These are phyloP conservation scores for Saksenaea oblongispora DNA, from an alignment of 371 early-diverging fungal genomes.

Conservation along the genomic window DNA sequence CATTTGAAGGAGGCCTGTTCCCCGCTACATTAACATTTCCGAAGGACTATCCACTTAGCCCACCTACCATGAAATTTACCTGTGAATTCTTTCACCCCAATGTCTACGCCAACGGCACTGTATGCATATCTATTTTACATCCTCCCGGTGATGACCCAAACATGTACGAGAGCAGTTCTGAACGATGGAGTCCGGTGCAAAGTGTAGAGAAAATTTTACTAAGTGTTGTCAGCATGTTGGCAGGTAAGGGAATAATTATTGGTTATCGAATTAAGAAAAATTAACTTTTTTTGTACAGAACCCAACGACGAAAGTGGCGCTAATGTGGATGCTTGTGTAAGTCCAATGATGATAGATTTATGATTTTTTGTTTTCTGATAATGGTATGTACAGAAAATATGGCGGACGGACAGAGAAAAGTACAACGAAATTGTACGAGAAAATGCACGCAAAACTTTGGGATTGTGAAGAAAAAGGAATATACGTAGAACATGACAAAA, in stretches of 20 bases:
- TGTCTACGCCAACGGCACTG: constrained; percentile 96
- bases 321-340: constrained; percentile 96
- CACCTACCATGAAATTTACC: constrained; percentile 90
- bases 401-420: constrained; percentile 80
- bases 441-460: constrained; percentile 74
- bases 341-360: constrained; percentile 13
- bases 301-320: constrained; percentile 99
- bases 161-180: constrained; percentile 90
- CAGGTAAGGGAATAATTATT: constrained; percentile 55
- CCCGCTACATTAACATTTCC: constrained; percentile 88
- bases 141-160: constrained; percentile 98
- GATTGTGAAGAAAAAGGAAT: constrained; percentile 29
- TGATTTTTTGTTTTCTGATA: not conserved
- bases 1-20: constrained; percentile 90
- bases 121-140: constrained; percentile 99
- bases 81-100: constrained; percentile 96
- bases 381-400: constrained; percentile 69
- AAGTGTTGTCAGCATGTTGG: constrained; percentile 93
- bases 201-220: constrained; percentile 97
- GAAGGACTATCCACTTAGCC: constrained; percentile 93
- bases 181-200: constrained; percentile 97
- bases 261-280: not conserved
- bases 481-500: not conserved
- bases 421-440: constrained; percentile 83
- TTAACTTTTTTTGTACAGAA: constrained; percentile 47